Conservation (phyloP, 1,139 yeast genomes). For the Yamadazyma triangularis region DNA sequence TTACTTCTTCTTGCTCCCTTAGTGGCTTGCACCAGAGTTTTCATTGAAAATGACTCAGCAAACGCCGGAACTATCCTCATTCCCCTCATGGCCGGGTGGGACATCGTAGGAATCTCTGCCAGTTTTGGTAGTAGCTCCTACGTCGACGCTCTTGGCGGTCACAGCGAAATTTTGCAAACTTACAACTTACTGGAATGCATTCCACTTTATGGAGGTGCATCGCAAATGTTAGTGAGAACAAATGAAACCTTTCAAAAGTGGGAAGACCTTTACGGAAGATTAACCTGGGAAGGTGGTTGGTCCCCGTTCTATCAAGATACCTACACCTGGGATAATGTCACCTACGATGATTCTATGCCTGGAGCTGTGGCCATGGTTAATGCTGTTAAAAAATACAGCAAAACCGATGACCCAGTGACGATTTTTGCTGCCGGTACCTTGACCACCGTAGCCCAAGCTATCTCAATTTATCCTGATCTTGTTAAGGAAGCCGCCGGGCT, state of each 20-base stretch:
- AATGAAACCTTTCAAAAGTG: constrained; percentile 33
- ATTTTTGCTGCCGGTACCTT: constrained; percentile 36
- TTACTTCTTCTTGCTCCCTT: no score
- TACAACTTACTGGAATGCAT: constrained; percentile 34
- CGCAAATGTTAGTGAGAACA: constrained; percentile 31
- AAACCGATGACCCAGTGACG: constrained; percentile 29
- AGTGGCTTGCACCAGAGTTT: no score
- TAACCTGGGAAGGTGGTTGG: constrained; percentile 40
- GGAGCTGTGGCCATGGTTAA: constrained; percentile 35
- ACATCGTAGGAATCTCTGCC: constrained; percentile 33
- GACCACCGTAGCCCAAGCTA: constrained; percentile 42
- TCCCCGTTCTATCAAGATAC: constrained; percentile 22
- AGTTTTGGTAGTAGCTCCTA: constrained; percentile 33
- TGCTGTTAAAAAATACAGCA: constrained; percentile 26
- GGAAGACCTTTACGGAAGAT: constrained; percentile 31
- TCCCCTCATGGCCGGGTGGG: constrained; percentile 34
- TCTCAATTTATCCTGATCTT: constrained; percentile 31
- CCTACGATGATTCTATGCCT: constrained; percentile 20
- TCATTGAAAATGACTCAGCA: constrained; percentile 37
- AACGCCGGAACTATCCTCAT: constrained; percentile 26
- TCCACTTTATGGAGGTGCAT: constrained; percentile 35
- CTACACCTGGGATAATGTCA: constrained; percentile 25
- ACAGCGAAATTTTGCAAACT: constrained; percentile 18
- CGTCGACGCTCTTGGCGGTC: constrained; percentile 31
- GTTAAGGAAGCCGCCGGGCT: constrained; percentile 34